Evolutionary conservation across 768 basidiomycete species (phyloP), one percentile per base, ranked within the genome.

Genomic region (Lyophyllum shimeji): DNA sequence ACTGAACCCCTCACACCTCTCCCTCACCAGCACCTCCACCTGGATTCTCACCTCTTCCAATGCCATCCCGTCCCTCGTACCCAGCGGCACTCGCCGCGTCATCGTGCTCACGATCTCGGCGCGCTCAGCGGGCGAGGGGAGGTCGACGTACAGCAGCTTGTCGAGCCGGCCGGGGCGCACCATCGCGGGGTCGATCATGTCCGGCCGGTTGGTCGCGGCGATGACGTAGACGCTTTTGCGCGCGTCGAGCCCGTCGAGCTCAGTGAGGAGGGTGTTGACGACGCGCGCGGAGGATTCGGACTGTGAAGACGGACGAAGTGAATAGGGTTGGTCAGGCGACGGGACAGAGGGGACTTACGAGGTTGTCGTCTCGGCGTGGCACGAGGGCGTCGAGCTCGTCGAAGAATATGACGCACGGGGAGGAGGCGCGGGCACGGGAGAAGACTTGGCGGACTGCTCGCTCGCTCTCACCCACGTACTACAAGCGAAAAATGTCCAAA

Each of bases 401-500:
- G 65, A 96, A 97, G 74, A 96, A 97, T 57, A 97, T 90, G 46
- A 97, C 88, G 60, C 95, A 97, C 1, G 96, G 96, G 1, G 93
- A 86, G 0, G 95, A 97, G 0, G 95, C 95, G 3, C 94, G 81
- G 2, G 96, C 96, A 15, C 96, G 82, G 0, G 92, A 87, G 71
- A 99, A 99, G 0, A 98, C 92, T 67, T 96, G 94, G 44, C 96
- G 76, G 0, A 99, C 93, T 0, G 96, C 96, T 23, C 93, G 77
- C 68, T 98, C 96, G 68, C 94, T 96, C 74, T 99, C 96, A 13
- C 96, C 95, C 0, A 98, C 95, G 63, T 98, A 98, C 93, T 97
- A 65, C 6, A 51, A 43, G 42, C 4, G 44, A 45, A 46, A 45
- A 44, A 24, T 55, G 45, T 24, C 13, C 24, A 50, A 21, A 8